A percentile compares a stretch with the other conserved stretches of the same genome.
phyloP scores from a whole-genome alignment of 192 early-diverging fungal species.

The Rhizophagus prolifer region DNA sequence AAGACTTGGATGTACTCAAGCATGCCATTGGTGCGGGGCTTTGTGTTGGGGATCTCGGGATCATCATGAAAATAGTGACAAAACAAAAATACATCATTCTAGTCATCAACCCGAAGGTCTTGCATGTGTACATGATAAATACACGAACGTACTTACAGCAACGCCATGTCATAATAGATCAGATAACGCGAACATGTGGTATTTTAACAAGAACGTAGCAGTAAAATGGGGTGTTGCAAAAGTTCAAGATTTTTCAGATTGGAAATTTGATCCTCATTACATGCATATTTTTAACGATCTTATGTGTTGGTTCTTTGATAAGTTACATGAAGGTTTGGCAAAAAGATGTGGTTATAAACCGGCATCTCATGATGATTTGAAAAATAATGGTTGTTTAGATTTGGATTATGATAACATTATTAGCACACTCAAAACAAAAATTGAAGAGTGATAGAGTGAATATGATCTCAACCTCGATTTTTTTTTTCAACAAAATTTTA shows the following conservation, averaged over 20 bases:
- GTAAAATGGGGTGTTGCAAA: too few relatives aligned
- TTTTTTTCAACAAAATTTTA: too few relatives aligned
- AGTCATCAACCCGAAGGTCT: slow-evolving; percentile 23
- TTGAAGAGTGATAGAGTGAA: background rate
- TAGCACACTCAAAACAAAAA: slow-evolving; percentile 8
- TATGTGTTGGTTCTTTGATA: slow-evolving; percentile 31
- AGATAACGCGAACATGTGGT: background rate
- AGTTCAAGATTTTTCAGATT: background rate
- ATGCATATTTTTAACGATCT: slow-evolving; percentile 16
- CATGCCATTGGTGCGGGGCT: slow-evolving; percentile 25
- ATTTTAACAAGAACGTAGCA: too few relatives aligned
- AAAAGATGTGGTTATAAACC: background rate
- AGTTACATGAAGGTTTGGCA: slow-evolving; percentile 21
- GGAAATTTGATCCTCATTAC: slow-evolving; percentile 23
- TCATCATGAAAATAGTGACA: background rate
- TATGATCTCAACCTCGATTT: too few relatives aligned
- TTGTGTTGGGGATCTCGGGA: slow-evolving; percentile 24
- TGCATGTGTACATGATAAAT: background rate
- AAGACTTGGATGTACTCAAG: slow-evolving; percentile 17
- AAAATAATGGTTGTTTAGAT: background rate
- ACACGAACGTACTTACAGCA: background rate
- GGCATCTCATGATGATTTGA: slow-evolving; percentile 3
- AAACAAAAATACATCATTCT: slow-evolving; percentile 27
- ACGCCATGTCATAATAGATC: background rate
- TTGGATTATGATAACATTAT: slow-evolving; percentile 17